Percentiles rank a stretch among this genome's conserved stretches.
Evolutionary conservation across 257 asterid genomes (phyloP).

Genomic region (Lantana camara): DNA sequence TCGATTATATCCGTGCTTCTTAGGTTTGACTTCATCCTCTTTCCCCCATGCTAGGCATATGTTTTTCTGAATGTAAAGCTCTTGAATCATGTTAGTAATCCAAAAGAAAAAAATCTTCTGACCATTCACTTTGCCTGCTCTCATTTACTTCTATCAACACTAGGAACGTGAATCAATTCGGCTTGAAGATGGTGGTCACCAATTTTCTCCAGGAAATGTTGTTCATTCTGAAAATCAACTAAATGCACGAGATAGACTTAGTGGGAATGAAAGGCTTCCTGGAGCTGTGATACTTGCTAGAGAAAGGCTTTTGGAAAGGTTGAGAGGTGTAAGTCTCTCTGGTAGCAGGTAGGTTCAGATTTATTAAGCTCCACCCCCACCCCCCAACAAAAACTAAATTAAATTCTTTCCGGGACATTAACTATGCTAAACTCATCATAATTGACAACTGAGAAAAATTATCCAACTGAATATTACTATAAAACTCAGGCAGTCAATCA

Average conservation of each 20-base stretch:
- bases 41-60: not conserved
- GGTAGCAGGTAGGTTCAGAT: slow-evolving; percentile 58
- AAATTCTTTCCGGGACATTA: not conserved
- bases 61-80: not conserved
- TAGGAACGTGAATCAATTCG: slow-evolving; percentile 64
- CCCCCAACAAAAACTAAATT: not conserved
- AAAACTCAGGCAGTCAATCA: not conserved
- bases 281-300: slow-evolving; percentile 89
- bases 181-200: slow-evolving; percentile 50
- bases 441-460: slow-evolving; percentile 15
- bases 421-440: not conserved
- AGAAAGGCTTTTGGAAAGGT: slow-evolving; percentile 83
- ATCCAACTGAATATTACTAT: not conserved
- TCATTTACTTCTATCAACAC: slow-evolving; percentile 18
- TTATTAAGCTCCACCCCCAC: not conserved
- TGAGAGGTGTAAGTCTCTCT: slow-evolving; percentile 77
- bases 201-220: slow-evolving; percentile 36
- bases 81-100: not conserved
- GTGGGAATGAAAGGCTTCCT: slow-evolving; percentile 76
- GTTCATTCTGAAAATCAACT: slow-evolving; percentile 37
- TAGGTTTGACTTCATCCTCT: not conserved
- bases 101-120: slow-evolving; percentile 6
- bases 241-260: slow-evolving; percentile 42
- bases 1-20: not conserved
- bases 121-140: not conserved